Conservation (phyloP, 345 rosid genomes). For the Eucalyptus paniculata region DNA sequence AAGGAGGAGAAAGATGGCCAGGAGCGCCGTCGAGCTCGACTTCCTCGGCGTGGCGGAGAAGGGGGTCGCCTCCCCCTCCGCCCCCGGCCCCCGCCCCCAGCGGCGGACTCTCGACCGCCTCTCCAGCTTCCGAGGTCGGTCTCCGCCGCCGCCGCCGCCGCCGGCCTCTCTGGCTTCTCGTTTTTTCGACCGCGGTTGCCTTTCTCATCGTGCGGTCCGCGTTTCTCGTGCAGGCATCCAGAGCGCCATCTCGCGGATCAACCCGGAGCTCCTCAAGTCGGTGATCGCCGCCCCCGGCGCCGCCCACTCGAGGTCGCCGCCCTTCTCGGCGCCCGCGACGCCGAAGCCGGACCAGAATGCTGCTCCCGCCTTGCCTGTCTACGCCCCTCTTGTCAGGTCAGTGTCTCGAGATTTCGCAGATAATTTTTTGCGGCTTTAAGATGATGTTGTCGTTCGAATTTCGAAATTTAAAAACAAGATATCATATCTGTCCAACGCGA, state of each 20-base stretch:
- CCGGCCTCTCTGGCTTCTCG: not conserved
- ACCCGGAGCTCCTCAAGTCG: constrained; percentile 63
- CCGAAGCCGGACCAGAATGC: constrained; percentile 19
- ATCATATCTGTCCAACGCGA: too few relatives aligned
- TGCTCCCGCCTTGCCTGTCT: constrained; percentile 18
- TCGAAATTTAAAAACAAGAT: not conserved
- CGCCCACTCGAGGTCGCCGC: not conserved
- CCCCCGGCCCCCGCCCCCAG: not conserved
- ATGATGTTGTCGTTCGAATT: not conserved
- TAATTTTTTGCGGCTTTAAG: not conserved
- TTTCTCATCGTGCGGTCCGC: not conserved
- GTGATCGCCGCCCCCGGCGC: constrained; percentile 48
- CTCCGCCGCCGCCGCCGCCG: too few relatives aligned
- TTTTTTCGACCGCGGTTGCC: too few relatives aligned
- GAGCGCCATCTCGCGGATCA: constrained; percentile 73
- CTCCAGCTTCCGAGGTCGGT: constrained; percentile 61
- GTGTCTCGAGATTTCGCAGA: not conserved
- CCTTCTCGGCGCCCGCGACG: constrained; percentile 35
- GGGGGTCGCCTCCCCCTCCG: not conserved
- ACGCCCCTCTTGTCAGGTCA: constrained; percentile 25
- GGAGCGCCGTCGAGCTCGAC: constrained; percentile 51
- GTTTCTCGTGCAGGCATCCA: constrained; percentile 38
- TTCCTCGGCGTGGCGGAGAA: constrained; percentile 52
- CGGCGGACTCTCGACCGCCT: constrained; percentile 39
- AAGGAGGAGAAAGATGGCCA: constrained; percentile 17